phyloP scores from a whole-genome alignment of 2,329 filamentous ascomycete genomes.

The Didymella arachidicola region DNA sequence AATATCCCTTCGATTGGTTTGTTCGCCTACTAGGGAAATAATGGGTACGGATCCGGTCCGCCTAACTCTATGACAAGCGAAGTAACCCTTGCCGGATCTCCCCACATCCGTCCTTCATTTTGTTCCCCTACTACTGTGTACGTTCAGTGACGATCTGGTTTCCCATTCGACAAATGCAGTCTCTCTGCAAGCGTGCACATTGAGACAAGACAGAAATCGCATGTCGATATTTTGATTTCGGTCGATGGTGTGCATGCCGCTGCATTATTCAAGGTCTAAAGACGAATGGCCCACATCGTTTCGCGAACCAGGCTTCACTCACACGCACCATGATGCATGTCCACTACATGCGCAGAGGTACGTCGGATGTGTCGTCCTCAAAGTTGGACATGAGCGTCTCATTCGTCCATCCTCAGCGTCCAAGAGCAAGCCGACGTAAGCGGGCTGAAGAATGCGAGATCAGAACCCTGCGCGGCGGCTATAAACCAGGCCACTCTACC shows the following conservation, averaged over 20 bases:
- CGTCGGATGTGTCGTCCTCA: neutral
- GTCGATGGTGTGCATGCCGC: neutral
- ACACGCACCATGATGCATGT: neutral
- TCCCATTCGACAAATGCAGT: neutral
- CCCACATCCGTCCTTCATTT: slow-evolving; percentile 20
- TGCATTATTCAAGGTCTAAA: neutral
- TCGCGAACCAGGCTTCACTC: neutral
- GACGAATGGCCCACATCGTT: neutral
- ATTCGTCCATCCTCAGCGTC: slow-evolving; percentile 1
- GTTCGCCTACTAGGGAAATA: slow-evolving; percentile 17
- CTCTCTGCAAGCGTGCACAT: neutral
- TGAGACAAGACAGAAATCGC: neutral
- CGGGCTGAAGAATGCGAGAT: neutral
- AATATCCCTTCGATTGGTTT: slow-evolving; percentile 31
- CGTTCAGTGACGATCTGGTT: slow-evolving; percentile 1
- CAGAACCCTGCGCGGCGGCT: neutral
- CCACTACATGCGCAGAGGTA: neutral
- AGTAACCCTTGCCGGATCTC: slow-evolving; percentile 20
- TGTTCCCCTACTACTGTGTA: slow-evolving; percentile 1
- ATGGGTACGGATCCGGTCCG: slow-evolving; percentile 28
- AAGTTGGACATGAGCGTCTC: neutral
- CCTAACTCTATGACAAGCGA: slow-evolving; percentile 22
- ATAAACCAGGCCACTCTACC: neutral
- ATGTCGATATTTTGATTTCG: neutral
- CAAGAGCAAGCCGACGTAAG: neutral